Evolutionary conservation across 805 yeast species (phyloP).

Genomic region (Saitoella complicata): DNA sequence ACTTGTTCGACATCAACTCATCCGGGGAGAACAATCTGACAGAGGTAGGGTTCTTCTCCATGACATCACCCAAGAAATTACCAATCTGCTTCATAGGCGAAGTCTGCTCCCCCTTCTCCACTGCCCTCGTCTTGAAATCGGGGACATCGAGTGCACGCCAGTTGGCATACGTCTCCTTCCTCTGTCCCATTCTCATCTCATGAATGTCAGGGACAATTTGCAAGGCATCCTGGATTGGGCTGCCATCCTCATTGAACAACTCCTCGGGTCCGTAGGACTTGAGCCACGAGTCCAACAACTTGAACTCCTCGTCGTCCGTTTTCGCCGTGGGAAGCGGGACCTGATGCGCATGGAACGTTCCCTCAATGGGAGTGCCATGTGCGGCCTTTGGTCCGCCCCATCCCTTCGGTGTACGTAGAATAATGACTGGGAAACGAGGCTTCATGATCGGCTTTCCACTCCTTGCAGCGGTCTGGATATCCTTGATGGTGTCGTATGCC

Average conservation of each 20-base stretch:
- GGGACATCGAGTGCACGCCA: constrained; percentile 9
- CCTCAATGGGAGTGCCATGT: constrained; percentile 11
- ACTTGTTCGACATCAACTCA: constrained; percentile 13
- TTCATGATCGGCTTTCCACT: constrained; percentile 9
- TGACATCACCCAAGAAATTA: constrained; percentile 8
- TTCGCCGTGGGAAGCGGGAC: constrained; percentile 13
- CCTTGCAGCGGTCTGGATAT: constrained; percentile 12
- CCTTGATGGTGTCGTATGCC: constrained; percentile 9
- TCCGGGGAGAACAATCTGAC: constrained; percentile 13
- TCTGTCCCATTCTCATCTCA: constrained; percentile 11
- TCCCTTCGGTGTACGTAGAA: constrained; percentile 15
- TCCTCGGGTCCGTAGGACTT: constrained; percentile 7
- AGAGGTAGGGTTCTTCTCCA: constrained; percentile 8
- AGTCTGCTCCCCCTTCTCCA: constrained; percentile 9
- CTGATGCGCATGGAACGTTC: constrained; percentile 14
- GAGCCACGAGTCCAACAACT: constrained; percentile 11
- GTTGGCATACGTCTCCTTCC: constrained; percentile 11
- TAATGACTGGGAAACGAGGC: constrained; percentile 14
- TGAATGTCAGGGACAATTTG: constrained; percentile 7
- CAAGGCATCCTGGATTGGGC: constrained; percentile 8
- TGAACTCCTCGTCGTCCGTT: constrained; percentile 10
- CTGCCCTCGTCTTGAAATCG: constrained; percentile 11
- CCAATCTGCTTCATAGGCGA: constrained; percentile 11
- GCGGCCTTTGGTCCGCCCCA: constrained; percentile 12
- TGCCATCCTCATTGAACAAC: constrained; percentile 8